Base-by-base conservation (phyloP, 2,329 filamentous ascomycete genomes). In the Stagonosporopsis tanaceti region DNA sequence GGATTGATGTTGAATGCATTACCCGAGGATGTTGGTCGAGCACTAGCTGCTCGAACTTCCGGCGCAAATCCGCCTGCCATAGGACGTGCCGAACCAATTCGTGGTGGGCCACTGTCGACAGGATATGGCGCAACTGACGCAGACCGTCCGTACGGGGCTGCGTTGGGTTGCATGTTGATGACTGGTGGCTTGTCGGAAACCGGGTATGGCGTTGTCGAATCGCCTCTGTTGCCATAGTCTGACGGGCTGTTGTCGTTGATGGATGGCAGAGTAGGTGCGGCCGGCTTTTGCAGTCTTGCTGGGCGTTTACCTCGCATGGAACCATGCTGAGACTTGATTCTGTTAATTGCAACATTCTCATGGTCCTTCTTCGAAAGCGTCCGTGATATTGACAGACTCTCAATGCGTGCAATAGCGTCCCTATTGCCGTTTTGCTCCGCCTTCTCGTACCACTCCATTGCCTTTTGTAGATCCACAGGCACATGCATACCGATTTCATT, bases 401-500 rank as follows among this genome's bases (percentile, higher is more conserved):
- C 91, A 55, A 99, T 87, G 40, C 95, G 87, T 42, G 85, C 85
- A 46, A 87, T 80, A 12, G 95, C 95, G 77, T 99, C 95, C 67
- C 91, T 90, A 77, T 98, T 99, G 34, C 94, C 95, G 70, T 94
- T 92, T 30, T 91, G 89, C 28, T 93, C 90, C 7, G 95, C 94
- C 70, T 92, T 88, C 64, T 90, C 87, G 74, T 99, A 99, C 95
- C 95, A 99, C 62, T 84, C 87, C 61, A 90, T 84, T 1, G 95
- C 94, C 74, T 95, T 91, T 47, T 87, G 85, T 39, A 97, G 79
- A 72, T 94, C 91, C 63, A 92, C 90, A n/a, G 87, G 85, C 24
- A 96, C 90, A 71, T 93, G 89, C 73, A 99, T 96, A 65, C 95
- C 95, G 66, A 99, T 96, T 76, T 99, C 95, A 74, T 95, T 87